These are phyloP conservation scores for Sphagnum fallax DNA, from an alignment of 228 moss, liverwort and hornwort species.

Conservation along the genomic window DNA sequence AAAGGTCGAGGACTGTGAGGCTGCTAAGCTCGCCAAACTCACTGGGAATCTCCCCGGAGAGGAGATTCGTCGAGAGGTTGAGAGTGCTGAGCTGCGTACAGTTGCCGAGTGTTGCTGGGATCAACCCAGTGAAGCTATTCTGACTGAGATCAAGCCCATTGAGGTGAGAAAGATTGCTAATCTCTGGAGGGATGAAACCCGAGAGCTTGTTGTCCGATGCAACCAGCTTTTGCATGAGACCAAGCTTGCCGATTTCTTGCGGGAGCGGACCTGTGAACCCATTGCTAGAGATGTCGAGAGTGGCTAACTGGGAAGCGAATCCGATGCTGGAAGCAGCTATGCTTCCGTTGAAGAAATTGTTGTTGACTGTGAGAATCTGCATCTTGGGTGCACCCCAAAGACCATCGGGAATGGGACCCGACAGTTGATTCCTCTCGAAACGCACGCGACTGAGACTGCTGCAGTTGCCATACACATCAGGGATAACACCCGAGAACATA, in stretches of 20 bases:
- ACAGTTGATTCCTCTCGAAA: background rate
- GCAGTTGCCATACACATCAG: conserved; percentile 20
- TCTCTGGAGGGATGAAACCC: conserved; percentile 28
- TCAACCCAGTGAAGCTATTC: conserved; percentile 32
- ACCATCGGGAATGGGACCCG: background rate
- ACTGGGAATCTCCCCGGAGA: conserved; percentile 27
- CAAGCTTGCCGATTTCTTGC: conserved; percentile 33
- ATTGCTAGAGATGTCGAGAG: conserved; percentile 17
- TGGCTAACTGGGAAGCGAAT: background rate
- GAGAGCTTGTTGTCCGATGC: conserved; percentile 46
- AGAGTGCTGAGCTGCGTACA: conserved; percentile 28
- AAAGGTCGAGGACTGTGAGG: conserved; percentile 44
- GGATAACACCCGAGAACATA: background rate
- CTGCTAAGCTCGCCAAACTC: conserved; percentile 24
- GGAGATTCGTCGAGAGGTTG: conserved; percentile 38
- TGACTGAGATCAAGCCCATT: conserved; percentile 34
- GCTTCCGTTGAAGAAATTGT: background rate
- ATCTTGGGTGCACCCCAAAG: background rate
- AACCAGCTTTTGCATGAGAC: conserved; percentile 35
- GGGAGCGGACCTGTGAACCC: conserved; percentile 36
- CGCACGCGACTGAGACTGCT: conserved; percentile 51
- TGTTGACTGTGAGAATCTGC: background rate
- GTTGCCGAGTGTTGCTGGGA: conserved; percentile 36
- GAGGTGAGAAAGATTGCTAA: conserved; percentile 30
- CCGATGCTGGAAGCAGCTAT: no score